Evolutionary conservation across 192 early-diverging fungal species (phyloP).

Genomic region (Entophlyctis luteolus): DNA sequence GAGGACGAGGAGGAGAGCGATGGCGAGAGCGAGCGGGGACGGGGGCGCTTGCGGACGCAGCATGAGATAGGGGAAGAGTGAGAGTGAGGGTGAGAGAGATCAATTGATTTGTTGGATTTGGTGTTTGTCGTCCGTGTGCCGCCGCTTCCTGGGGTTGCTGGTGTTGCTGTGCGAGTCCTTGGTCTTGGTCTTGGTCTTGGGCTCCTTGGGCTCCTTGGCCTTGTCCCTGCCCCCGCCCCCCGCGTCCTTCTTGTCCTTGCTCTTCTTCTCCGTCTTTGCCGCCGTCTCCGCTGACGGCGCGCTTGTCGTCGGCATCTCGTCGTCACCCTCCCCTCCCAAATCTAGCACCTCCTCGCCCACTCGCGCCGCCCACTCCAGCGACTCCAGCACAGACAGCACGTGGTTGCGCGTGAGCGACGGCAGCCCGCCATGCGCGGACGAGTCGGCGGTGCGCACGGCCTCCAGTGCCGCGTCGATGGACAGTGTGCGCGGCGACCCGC

Average conservation of each 20-base stretch:
- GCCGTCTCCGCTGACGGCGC: background rate
- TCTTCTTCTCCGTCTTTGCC: background rate
- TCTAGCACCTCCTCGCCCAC: background rate
- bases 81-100: no score
- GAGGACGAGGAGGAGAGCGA: background rate
- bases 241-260: background rate
- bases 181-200: background rate
- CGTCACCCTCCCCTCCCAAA: background rate
- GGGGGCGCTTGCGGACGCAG: no score
- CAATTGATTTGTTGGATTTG: no score
- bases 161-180: no score
- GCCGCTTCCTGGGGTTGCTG: no score
- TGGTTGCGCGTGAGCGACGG: slow-evolving; percentile 10
- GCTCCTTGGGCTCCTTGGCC: slow-evolving; percentile 1
- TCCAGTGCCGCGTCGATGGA: background rate
- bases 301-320: background rate
- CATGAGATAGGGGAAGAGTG: no score
- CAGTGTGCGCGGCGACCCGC: background rate
- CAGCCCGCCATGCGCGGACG: background rate
- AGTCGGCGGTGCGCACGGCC: background rate
- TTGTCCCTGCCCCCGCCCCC: background rate
- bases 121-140: no score
- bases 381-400: background rate
- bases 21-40: no score
- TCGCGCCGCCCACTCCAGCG: background rate